A percentile compares a stretch with the other conserved stretches of the same genome.
phyloP scores from a whole-genome alignment of 768 basidiomycete genomes.

The Phylloporus rhodoxanthus region DNA sequence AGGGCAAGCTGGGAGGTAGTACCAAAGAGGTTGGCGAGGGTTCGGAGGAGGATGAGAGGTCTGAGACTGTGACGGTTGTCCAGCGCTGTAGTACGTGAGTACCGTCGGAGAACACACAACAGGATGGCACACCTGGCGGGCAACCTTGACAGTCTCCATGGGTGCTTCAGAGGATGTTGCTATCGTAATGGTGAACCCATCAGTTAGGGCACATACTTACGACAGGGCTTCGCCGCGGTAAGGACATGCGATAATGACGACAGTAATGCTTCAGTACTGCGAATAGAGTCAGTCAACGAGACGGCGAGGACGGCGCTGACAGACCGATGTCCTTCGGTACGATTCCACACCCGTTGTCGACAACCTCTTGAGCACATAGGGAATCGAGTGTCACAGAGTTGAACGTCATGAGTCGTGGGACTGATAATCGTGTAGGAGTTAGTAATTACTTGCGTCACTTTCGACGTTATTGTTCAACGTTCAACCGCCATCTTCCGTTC shows the following conservation, averaged over 20 bases:
- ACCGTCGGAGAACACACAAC: not conserved
- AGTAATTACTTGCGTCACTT: too few species aligned
- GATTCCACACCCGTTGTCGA: constrained; percentile 92
- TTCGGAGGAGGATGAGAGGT: constrained; percentile 14
- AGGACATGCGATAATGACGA: constrained; percentile 56
- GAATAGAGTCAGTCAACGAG: not conserved
- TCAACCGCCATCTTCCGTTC: too few species aligned
- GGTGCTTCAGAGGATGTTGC: constrained; percentile 46
- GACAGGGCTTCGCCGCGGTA: constrained; percentile 94
- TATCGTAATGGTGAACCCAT: constrained; percentile 23
- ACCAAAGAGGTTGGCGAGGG: not conserved
- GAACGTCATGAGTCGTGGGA: too few species aligned
- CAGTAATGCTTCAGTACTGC: constrained; percentile 82
- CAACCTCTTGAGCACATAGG: too few species aligned
- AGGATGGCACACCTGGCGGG: constrained; percentile 57
- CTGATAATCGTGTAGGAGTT: too few species aligned
- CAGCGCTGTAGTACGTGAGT: constrained; percentile 55
- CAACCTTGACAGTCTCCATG: constrained; percentile 68
- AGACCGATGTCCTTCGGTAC: constrained; percentile 73
- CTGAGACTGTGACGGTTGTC: constrained; percentile 69
- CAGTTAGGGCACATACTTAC: constrained; percentile 81
- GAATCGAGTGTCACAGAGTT: too few species aligned
- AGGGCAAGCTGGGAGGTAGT: constrained; percentile 1
- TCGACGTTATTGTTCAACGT: too few species aligned
- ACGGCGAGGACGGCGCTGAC: not conserved